A percentile compares a stretch with the other conserved stretches of the same genome.
Conservation (phyloP, 805 yeast genomes). For the Cephaloascus fragrans region DNA sequence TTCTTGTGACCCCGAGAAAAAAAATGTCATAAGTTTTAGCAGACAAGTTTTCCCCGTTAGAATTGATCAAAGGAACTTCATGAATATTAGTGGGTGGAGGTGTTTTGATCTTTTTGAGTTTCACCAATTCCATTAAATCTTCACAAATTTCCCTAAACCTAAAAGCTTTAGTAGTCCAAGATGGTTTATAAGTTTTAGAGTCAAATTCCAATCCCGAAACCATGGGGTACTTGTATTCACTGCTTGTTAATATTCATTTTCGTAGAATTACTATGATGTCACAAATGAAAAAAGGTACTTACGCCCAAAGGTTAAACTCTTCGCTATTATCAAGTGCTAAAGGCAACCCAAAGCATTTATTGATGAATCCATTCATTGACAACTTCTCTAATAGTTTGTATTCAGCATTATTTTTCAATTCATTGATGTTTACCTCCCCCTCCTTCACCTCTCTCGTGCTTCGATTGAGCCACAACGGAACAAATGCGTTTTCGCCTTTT, state of each 20-base stretch:
- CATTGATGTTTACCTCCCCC: background rate
- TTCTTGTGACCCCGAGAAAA: background rate
- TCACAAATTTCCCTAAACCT: background rate
- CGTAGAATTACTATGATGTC: no score
- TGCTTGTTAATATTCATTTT: background rate
- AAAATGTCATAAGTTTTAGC: background rate
- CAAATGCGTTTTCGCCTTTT: background rate
- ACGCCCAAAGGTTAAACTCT: background rate
- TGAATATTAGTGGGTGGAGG: background rate
- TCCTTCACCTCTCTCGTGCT: background rate
- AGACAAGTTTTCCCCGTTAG: background rate
- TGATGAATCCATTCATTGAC: background rate
- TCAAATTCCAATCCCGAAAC: background rate
- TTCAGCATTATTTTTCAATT: background rate
- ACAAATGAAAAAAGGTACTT: background rate
- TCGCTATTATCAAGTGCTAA: background rate
- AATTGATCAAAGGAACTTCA: background rate
- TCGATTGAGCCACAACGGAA: background rate
- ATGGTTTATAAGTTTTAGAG: background rate
- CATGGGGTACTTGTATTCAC: background rate
- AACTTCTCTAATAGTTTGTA: background rate
- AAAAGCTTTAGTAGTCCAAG: background rate
- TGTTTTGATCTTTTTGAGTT: background rate
- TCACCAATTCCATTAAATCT: background rate
- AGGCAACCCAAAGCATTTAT: background rate